A percentile compares a stretch with the other conserved stretches of the same genome.
Evolutionary conservation across 2,329 filamentous ascomycete genomes (phyloP).

Genomic region (Penicillium sp.): DNA sequence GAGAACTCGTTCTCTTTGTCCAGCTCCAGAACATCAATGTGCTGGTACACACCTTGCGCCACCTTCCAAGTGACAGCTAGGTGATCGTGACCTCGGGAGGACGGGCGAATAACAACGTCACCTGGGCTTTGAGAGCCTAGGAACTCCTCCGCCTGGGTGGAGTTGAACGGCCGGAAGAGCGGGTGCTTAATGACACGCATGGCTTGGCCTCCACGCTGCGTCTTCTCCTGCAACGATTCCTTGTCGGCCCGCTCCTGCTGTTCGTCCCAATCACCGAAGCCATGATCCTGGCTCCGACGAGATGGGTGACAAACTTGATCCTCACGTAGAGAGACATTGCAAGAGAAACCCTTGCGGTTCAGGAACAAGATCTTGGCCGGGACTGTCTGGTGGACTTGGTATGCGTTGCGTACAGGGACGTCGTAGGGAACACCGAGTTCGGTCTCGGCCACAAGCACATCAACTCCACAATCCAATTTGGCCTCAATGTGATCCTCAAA

Average conservation of each 20-base stretch:
- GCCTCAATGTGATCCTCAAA: slow-evolving; percentile 92
- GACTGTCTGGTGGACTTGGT: slow-evolving; percentile 75
- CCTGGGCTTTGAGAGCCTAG: slow-evolving; percentile 80
- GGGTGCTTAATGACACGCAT: slow-evolving; percentile 98
- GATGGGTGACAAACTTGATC: slow-evolving; percentile 73
- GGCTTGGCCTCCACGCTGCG: slow-evolving; percentile 76
- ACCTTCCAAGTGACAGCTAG: slow-evolving; percentile 98
- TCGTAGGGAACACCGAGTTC: slow-evolving; percentile 73
- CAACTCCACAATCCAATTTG: slow-evolving; percentile 89
- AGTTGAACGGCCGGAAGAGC: slow-evolving; percentile 90
- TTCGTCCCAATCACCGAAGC: slow-evolving; percentile 83
- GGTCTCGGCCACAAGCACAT: slow-evolving; percentile 78
- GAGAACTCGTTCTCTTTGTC: slow-evolving; percentile 98
- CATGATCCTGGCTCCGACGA: slow-evolving; percentile 66
- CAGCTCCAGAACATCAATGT: slow-evolving; percentile 93
- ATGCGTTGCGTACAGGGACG: slow-evolving; percentile 68
- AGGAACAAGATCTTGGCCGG: slow-evolving; percentile 85
- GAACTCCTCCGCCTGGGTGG: slow-evolving; percentile 88
- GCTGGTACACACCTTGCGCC: slow-evolving; percentile 90
- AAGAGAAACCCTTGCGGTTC: slow-evolving; percentile 79
- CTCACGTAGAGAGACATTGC: slow-evolving; percentile 80
- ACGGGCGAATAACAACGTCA: slow-evolving; percentile 92
- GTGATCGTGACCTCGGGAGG: slow-evolving; percentile 92
- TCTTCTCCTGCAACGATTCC: slow-evolving; percentile 80
- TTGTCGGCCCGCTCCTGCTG: slow-evolving; percentile 75